Conservation (phyloP, 257 asterid species). For the Solanum corneliomulleri region DNA sequence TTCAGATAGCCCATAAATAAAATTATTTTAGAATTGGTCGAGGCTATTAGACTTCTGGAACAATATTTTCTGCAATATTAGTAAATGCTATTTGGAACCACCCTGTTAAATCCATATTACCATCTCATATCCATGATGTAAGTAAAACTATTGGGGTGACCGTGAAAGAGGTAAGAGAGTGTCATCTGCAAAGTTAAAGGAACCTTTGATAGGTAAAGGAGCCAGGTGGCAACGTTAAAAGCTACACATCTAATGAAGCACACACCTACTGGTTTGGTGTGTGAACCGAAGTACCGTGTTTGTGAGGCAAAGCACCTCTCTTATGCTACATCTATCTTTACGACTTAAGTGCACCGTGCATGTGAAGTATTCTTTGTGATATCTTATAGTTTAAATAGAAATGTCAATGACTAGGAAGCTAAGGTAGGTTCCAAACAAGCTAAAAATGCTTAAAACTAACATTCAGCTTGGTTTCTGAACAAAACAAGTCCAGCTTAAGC, state of each 20-base stretch:
- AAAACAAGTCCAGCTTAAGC: not conserved
- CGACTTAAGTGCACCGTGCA: not conserved
- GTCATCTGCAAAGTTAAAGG: not conserved
- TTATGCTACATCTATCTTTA: not conserved
- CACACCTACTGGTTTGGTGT: not conserved
- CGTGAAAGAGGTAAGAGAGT: not conserved
- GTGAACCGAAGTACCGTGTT: not conserved
- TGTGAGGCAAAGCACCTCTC: not conserved
- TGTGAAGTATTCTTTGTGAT: not conserved
- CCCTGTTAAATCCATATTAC: not conserved
- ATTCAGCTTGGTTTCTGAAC: not conserved
- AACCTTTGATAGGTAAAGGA: not conserved
- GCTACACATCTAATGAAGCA: not conserved
- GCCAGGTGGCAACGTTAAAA: not conserved
- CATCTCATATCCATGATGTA: not conserved
- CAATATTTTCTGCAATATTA: not conserved
- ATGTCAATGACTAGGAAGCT: not conserved
- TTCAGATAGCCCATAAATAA: not conserved
- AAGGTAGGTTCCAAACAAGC: not conserved
- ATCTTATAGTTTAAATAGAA: not conserved
- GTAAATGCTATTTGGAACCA: not conserved
- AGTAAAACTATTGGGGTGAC: not conserved
- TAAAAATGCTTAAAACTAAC: not conserved
- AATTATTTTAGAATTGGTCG: not conserved
- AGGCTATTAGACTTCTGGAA: not conserved